Base-by-base conservation (phyloP, 192 early-diverging fungal species). In the Coemansia sp. region DNA sequence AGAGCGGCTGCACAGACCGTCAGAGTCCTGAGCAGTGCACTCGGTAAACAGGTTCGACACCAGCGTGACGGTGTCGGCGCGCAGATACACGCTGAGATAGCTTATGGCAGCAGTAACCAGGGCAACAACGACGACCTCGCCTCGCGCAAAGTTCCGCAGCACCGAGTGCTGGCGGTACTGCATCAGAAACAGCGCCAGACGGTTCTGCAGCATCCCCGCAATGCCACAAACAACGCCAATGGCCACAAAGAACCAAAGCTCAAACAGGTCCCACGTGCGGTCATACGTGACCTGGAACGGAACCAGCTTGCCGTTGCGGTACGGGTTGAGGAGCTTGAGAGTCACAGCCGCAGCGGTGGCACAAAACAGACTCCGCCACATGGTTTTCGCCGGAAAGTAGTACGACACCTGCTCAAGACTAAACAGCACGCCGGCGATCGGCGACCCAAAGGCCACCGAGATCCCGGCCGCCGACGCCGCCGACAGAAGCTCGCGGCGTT, bases 401-500 rank as follows among this genome's bases (percentile, higher is more conserved):
- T 79, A 77, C 19, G 80, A 80, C n/a, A 80, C 71, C 51, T 75
- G 64, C 60, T 79, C 78, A 27, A 79, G 55, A 25, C 72, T 75
- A 29, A 88, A 87, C 7, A 89, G 58, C 19, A 91, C 87, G 15
- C 87, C 87, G 0, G 85, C 95, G 47, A 97, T 94, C 1, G 96
- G 95, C 20, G 94, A 88, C 0, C 97, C 97, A 79, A 99, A 98
- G 5, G 95, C 95, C 4, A 95, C 93, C 0, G 92, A 90, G 7
- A 98, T 89, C n/a, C 95, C 97, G 4, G 97, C 95, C 1, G 97
- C 93, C 63, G 90, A 86, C 0, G 92, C 85, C 0, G 87, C 87
- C 11, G 87, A 89, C 17, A 91, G 68, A n/a, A 92, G 83, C 62
- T 92, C 86, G n/a, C 87, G 75, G 37, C 83, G 80, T 55, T 88